Conservation (phyloP, 306 rosid species). For the Mimosa pudica region DNA sequence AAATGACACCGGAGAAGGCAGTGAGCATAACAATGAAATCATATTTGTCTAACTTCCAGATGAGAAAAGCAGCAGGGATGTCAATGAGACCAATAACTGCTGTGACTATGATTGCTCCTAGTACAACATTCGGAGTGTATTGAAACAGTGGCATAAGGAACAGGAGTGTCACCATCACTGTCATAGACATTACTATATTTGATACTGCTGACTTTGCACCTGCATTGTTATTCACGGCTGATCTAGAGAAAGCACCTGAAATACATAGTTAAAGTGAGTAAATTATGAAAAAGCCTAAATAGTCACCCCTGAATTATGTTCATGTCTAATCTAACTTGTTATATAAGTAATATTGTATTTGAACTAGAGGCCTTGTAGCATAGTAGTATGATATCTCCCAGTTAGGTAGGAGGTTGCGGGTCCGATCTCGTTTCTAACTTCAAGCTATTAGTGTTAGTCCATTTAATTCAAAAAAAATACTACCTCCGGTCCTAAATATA, state of each 20-base stretch:
- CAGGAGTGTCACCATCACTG: conserved; percentile 92
- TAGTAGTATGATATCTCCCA: too few relatives aligned
- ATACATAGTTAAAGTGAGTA: conserved; percentile 16
- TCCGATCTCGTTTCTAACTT: too few relatives aligned
- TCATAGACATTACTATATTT: conserved; percentile 84
- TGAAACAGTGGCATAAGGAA: conserved; percentile 92
- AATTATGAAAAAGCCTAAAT: background rate
- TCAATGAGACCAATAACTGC: conserved; percentile 93
- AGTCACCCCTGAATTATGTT: background rate
- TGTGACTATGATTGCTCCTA: conserved; percentile 88
- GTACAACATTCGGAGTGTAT: conserved; percentile 84
- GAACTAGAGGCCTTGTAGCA: too few relatives aligned
- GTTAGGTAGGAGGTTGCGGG: too few relatives aligned
- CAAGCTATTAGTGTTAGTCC: too few relatives aligned
- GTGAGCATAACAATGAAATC: conserved; percentile 75
- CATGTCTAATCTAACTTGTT: background rate
- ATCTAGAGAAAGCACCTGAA: conserved; percentile 88
- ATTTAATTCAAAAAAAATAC: too few relatives aligned
- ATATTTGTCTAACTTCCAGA: conserved; percentile 87
- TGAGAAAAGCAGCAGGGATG: conserved; percentile 68
- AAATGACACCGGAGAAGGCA: conserved; percentile 85
- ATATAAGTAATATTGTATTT: too few relatives aligned
- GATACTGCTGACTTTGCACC: conserved; percentile 91
- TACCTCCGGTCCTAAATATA: too few relatives aligned
- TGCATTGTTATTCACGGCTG: conserved; percentile 93